Conservation (phyloP, 2,329 filamentous ascomycete genomes). For the Fusarium redolens region DNA sequence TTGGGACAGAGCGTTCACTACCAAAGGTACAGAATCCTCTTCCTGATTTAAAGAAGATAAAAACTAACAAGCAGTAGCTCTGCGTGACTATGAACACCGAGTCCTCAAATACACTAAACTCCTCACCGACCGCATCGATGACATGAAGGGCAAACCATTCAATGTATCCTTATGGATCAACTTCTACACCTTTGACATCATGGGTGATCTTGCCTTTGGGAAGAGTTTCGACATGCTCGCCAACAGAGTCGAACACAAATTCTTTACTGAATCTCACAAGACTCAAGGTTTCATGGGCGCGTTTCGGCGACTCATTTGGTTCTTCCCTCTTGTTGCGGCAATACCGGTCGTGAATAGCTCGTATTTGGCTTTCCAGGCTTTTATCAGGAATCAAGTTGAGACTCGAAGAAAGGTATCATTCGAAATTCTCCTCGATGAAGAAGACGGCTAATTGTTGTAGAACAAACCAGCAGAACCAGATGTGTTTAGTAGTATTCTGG, state of each 20-base stretch:
- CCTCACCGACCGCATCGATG: neutral
- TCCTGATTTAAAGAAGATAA: rapidly evolving
- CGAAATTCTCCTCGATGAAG: too few species aligned
- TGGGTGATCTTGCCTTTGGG: constrained; percentile 29
- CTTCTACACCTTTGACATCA: constrained; percentile 32
- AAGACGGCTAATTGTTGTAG: neutral
- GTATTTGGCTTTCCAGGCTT: neutral
- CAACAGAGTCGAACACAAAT: neutral
- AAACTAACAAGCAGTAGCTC: neutral
- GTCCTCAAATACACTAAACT: constrained; percentile 15
- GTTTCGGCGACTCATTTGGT: neutral
- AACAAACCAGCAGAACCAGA: constrained; percentile 10
- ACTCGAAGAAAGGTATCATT: neutral
- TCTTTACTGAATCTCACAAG: constrained; percentile 4
- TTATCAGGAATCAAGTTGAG: neutral
- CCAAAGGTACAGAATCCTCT: constrained; percentile 2
- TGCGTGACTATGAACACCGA: constrained; percentile 26
- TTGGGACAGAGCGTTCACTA: constrained; percentile 32
- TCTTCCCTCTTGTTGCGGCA: neutral
- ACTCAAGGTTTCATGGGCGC: neutral
- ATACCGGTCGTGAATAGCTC: neutral
- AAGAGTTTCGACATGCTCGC: constrained; percentile 28
- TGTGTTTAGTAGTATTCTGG: constrained; percentile 11
- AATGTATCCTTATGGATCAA: constrained; percentile 11
- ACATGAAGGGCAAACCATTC: neutral